Percentiles rank a stretch among this genome's conserved stretches.
Conservation (phyloP, 768 basidiomycete species). For the Royoungia palumana region DNA sequence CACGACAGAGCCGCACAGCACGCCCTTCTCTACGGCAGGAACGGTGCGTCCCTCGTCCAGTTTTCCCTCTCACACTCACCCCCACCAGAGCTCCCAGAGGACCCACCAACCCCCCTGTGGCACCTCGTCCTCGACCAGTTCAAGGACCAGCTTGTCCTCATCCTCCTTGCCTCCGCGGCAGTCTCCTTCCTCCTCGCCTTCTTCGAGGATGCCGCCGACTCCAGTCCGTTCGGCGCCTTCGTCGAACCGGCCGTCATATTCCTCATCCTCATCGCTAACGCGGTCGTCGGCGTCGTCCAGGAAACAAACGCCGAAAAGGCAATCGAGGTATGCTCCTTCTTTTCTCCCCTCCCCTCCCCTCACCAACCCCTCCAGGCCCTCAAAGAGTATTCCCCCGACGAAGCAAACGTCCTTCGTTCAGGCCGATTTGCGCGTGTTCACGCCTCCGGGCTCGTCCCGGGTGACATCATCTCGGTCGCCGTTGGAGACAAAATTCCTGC, state of each 20-base stretch:
- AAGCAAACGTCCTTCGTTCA: slow-evolving; percentile 83
- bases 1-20: slow-evolving; percentile 67
- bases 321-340: slow-evolving; percentile 74
- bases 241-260: slow-evolving; percentile 95
- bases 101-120: slow-evolving; percentile 88
- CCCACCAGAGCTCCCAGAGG: slow-evolving; percentile 81
- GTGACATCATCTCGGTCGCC: slow-evolving; percentile 86
- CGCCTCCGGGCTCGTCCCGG: slow-evolving; percentile 88
- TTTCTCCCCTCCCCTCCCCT: background rate
- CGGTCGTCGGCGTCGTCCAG: slow-evolving; percentile 96
- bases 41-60: slow-evolving; percentile 49
- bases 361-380: slow-evolving; percentile 59
- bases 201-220: slow-evolving; percentile 71
- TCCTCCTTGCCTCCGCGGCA: slow-evolving; percentile 89
- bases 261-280: slow-evolving; percentile 93
- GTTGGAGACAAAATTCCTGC: slow-evolving; percentile 97
- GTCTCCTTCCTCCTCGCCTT: slow-evolving; percentile 91
- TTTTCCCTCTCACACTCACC: background rate
- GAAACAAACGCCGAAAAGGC: slow-evolving; percentile 95
- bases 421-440: slow-evolving; percentile 71
- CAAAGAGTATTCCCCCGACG: slow-evolving; percentile 96
- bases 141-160: slow-evolving; percentile 97
- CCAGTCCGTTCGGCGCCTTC: slow-evolving; percentile 75
- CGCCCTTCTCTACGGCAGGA: slow-evolving; percentile 79
- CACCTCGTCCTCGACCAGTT: slow-evolving; percentile 97